These are phyloP conservation scores for Scedosporium dehoogii DNA, from an alignment of 2,329 filamentous ascomycete species.

Conservation along the genomic window DNA sequence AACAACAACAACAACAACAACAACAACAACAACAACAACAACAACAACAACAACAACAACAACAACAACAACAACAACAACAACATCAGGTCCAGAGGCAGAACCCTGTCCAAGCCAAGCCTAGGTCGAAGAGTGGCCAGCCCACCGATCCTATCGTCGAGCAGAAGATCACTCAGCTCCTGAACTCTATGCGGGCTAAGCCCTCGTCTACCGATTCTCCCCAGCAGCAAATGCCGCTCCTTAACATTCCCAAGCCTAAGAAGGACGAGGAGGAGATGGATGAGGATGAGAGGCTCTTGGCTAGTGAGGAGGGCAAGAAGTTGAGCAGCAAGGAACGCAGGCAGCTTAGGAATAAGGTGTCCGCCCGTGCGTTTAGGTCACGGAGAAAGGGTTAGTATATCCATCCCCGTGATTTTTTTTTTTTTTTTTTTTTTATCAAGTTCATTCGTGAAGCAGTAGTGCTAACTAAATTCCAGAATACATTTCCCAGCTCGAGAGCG, in stretches of 20 bases:
- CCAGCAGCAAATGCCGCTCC: slow-evolving; percentile 33
- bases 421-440: background rate
- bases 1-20: slow-evolving; percentile 55
- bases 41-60: slow-evolving; percentile 49
- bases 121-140: slow-evolving; percentile 40
- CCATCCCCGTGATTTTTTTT: background rate
- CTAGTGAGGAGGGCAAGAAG: slow-evolving; percentile 98
- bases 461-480: slow-evolving; percentile 69
- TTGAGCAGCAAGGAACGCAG: slow-evolving; percentile 95
- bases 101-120: slow-evolving; percentile 31
- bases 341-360: slow-evolving; percentile 98
- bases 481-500: slow-evolving; percentile 85
- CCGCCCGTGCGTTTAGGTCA: slow-evolving; percentile 94
- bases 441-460: slow-evolving; percentile 5
- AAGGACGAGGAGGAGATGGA: slow-evolving; percentile 99
- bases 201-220: slow-evolving; percentile 37
- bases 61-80: no score
- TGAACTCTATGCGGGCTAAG: slow-evolving; percentile 85
- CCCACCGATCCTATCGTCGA: slow-evolving; percentile 65
- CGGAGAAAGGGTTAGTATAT: slow-evolving; percentile 77
- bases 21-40: slow-evolving; percentile 51
- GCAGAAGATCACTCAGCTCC: slow-evolving; percentile 85
- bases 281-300: slow-evolving; percentile 84
- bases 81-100: slow-evolving; percentile 38
- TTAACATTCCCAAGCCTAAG: slow-evolving; percentile 63